phyloP scores from a whole-genome alignment of 2,329 filamentous ascomycete species.

The Clonostachys solani region DNA sequence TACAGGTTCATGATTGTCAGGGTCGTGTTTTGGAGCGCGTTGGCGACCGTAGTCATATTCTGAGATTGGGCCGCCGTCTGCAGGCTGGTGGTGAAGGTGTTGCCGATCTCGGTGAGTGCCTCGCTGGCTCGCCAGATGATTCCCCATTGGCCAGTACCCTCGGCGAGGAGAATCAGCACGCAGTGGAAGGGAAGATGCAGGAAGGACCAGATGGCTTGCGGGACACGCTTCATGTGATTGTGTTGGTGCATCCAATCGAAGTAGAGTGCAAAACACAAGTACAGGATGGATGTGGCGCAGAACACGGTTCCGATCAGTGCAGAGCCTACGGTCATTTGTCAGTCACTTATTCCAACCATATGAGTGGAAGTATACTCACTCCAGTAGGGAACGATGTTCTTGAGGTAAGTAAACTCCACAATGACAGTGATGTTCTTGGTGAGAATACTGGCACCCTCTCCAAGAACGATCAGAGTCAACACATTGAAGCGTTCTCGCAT shows the following conservation, averaged over 20 bases:
- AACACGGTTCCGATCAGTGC: slow-evolving; percentile 34
- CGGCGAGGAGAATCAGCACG: slow-evolving; percentile 56
- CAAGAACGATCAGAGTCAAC: slow-evolving; percentile 62
- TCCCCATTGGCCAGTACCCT: slow-evolving; percentile 40
- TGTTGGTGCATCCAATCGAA: slow-evolving; percentile 60
- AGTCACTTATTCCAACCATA: no score
- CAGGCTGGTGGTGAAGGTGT: no score
- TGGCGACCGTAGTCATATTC: no score
- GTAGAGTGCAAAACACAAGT: slow-evolving; percentile 40
- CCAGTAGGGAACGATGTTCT: slow-evolving; percentile 27
- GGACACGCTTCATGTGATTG: slow-evolving; percentile 49
- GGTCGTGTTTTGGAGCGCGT: no score
- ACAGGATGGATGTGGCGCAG: slow-evolving; percentile 31
- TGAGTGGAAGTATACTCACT: slow-evolving; percentile 16
- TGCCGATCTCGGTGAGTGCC: no score
- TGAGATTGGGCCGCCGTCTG: no score
- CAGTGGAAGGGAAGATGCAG: slow-evolving; percentile 63
- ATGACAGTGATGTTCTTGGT: slow-evolving; percentile 44
- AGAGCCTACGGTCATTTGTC: slow-evolving; percentile 15
- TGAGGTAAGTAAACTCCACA: slow-evolving; percentile 18
- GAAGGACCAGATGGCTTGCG: slow-evolving; percentile 54
- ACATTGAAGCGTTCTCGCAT: slow-evolving; percentile 60
- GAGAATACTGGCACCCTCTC: slow-evolving; percentile 61
- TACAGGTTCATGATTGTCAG: no score
- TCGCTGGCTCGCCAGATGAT: no score